These are phyloP conservation scores for Pseudofabraea citricarpa DNA, from an alignment of 2,329 filamentous ascomycete species.

Conservation along the genomic window DNA sequence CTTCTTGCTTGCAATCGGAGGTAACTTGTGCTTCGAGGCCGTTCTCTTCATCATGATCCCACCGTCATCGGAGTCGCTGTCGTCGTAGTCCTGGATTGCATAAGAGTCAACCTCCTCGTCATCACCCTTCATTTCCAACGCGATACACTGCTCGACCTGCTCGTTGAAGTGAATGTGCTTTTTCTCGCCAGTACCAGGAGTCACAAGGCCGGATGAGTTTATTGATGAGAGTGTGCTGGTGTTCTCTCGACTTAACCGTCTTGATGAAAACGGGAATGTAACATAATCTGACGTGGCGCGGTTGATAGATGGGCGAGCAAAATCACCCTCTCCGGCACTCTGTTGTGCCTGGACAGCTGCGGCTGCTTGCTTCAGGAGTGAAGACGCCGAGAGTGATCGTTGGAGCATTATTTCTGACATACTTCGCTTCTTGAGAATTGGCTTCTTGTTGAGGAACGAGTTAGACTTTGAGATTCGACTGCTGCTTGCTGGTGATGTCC, in stretches of 20 bases:
- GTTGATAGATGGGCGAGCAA: slow-evolving; percentile 46
- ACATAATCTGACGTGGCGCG: slow-evolving; percentile 66
- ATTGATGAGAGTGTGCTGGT: slow-evolving; percentile 59
- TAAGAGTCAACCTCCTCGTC: slow-evolving; percentile 51
- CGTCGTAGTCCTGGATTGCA: slow-evolving; percentile 38
- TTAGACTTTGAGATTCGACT: slow-evolving; percentile 54
- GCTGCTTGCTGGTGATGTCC: slow-evolving; percentile 37
- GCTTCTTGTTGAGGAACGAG: slow-evolving; percentile 58
- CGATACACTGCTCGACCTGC: slow-evolving; percentile 92
- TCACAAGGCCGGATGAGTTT: slow-evolving; percentile 63
- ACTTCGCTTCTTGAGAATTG: slow-evolving; percentile 91
- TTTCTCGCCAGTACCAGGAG: slow-evolving; percentile 63
- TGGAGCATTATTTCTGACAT: slow-evolving; percentile 96
- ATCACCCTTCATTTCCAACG: slow-evolving; percentile 79
- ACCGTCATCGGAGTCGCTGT: slow-evolving; percentile 57
- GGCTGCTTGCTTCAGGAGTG: slow-evolving; percentile 68
- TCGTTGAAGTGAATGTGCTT: slow-evolving; percentile 96
- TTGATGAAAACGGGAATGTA: slow-evolving; percentile 58
- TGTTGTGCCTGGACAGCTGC: slow-evolving; percentile 28
- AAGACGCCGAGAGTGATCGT: slow-evolving; percentile 80
- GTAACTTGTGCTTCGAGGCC: slow-evolving; percentile 46
- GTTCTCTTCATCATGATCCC: slow-evolving; percentile 64
- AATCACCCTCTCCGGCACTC: slow-evolving; percentile 46
- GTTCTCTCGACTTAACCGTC: slow-evolving; percentile 55
- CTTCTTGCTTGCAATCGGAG: slow-evolving; percentile 31